Percentiles rank a stretch among this genome's conserved stretches.
Evolutionary conservation across 352 stramenopile genomes (phyloP).

Genomic region (Phytophthora pluvialis): DNA sequence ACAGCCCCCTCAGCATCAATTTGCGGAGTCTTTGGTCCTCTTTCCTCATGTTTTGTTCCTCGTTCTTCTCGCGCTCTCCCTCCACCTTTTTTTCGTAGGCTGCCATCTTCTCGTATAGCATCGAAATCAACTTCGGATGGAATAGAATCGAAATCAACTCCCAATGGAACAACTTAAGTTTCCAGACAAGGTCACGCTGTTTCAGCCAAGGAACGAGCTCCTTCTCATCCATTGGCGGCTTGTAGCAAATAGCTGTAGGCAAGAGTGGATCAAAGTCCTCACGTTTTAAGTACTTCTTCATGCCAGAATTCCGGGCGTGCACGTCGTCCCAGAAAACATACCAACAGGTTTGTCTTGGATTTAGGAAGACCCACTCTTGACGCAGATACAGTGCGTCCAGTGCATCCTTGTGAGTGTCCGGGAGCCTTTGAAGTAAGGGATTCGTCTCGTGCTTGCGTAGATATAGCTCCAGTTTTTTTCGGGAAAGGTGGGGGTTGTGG

Average conservation of each 20-base stretch:
- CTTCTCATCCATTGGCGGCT: neutral
- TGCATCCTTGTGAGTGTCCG: neutral
- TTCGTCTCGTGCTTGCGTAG: neutral
- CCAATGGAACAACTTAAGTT: neutral
- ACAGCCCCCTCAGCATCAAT: neutral
- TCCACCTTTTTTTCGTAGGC: neutral
- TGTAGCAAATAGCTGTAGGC: neutral
- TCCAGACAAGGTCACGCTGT: neutral
- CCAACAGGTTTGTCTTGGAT: slow-evolving; percentile 35
- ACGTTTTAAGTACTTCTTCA: slow-evolving; percentile 17
- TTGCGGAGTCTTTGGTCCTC: neutral
- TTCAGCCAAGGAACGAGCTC: neutral
- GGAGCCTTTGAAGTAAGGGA: neutral
- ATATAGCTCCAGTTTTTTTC: neutral
- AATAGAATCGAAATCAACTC: neutral
- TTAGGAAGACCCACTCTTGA: neutral
- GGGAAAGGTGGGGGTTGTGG: neutral
- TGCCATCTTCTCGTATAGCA: neutral
- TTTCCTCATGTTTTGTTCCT: neutral
- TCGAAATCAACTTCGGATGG: neutral
- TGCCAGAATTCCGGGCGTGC: slow-evolving; percentile 41
- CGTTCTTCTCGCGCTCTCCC: neutral
- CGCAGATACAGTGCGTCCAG: neutral
- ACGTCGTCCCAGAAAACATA: slow-evolving; percentile 63
- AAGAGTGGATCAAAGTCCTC: neutral